Evolutionary conservation across 1,139 yeast genomes (phyloP).

Genomic region (Lodderomyces theae): DNA sequence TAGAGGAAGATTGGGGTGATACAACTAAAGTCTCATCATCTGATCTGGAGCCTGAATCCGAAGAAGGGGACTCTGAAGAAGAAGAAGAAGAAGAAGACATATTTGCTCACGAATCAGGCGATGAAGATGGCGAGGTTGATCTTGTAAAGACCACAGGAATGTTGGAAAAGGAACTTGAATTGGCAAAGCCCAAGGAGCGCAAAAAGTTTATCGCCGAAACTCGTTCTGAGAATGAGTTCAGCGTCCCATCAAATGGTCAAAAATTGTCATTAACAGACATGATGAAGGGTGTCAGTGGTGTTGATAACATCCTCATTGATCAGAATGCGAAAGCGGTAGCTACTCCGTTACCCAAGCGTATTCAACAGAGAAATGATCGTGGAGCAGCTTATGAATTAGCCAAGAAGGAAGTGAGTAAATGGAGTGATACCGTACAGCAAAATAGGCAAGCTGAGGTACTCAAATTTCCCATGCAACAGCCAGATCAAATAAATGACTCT

Average conservation of each 20-base stretch:
- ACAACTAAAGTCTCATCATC: constrained; percentile 7
- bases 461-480: constrained; percentile 64
- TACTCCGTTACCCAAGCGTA: constrained; percentile 81
- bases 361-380: constrained; percentile 84
- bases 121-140: constrained; percentile 28
- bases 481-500: constrained; percentile 35
- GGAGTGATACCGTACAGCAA: constrained; percentile 80
- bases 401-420: constrained; percentile 78
- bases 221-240: constrained; percentile 67
- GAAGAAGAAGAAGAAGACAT: constrained; percentile 14
- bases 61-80: too few relatives aligned
- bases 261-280: constrained; percentile 71
- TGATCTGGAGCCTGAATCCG: constrained; percentile 6
- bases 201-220: constrained; percentile 49
- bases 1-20: constrained; percentile 8
- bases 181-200: constrained; percentile 35
- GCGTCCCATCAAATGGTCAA: constrained; percentile 57
- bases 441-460: constrained; percentile 84
- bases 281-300: constrained; percentile 53
- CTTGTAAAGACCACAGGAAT: constrained; percentile 33
- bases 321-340: constrained; percentile 52
- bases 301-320: constrained; percentile 47
- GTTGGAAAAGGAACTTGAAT: constrained; percentile 25
- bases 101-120: constrained; percentile 7
- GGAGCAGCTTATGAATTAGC: constrained; percentile 88